Conservation (phyloP, 768 basidiomycete genomes). For the Psilocybe azurescens region DNA sequence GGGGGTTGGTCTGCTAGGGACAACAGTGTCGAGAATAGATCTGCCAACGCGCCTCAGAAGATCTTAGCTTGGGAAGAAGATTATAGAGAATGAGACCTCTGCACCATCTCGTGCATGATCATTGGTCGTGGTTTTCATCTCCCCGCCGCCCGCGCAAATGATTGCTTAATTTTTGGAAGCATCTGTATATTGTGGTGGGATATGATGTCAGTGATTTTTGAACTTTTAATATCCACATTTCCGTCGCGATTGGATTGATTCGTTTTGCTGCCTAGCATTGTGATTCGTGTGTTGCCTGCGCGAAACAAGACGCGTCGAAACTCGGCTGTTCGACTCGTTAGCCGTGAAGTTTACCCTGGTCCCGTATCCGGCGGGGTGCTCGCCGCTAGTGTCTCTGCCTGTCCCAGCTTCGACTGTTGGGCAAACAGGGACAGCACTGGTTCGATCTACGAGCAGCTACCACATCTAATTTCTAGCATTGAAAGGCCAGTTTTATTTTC, state of each 20-base stretch:
- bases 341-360: background rate
- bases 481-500: too few relatives aligned
- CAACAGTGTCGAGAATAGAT: constrained; percentile 8
- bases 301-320: too few relatives aligned
- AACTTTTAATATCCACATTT: background rate
- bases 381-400: background rate
- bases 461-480: background rate
- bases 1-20: constrained; percentile 39
- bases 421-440: background rate
- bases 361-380: background rate
- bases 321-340: background rate
- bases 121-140: background rate
- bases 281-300: background rate
- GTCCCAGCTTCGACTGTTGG: background rate
- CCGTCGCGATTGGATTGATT: background rate
- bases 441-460: background rate
- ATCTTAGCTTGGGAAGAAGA: constrained; percentile 37
- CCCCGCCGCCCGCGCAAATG: background rate
- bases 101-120: background rate
- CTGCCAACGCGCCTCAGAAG: constrained; percentile 20
- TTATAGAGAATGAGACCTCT: constrained; percentile 28
- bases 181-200: background rate
- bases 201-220: background rate
- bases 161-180: background rate
- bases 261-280: background rate